Evolutionary conservation across 202 grass and related monocot genomes (phyloP), one percentile per base, ranked within the genome.

Genomic region (Miscanthus sacchariflorus): DNA sequence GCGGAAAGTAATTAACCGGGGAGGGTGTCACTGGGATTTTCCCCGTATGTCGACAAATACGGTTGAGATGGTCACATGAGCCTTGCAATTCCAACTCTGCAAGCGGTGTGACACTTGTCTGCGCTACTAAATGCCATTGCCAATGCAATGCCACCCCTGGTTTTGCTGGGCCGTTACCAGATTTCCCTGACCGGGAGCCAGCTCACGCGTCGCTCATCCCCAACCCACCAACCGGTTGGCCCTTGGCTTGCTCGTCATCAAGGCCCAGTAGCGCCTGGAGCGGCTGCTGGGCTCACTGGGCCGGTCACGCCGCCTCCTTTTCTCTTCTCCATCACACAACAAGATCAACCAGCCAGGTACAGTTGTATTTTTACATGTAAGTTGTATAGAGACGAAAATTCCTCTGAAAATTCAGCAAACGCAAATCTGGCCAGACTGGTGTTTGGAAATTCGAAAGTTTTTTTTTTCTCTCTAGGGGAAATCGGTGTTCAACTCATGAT

Each of bases 1-100:
- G 21, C 3, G 21, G 9, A 49, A 59, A 59, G 56, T 59, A 9
- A 59, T 59, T 59, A 59, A 59, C 56, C 7, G 56, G 56, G 18
- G 56, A 8, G 7, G 18, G 56, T 59, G 56, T 59, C 56, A 59
- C 19, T n/a, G 56, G 4, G 18, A 58, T 21, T 59, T 59, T 59
- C 7, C 56, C 58, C 58, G 58, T 76, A 9, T 76, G 27, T 35
- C 10, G 49, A 77, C 75, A 77, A 77, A 77, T 77, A 12, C 30
- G 30, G 49, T 58, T 58, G 75, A 0, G 49, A 35, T 9, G 15
- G 9, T 77, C 28, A 21, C 74, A 58, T 1, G 46, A 56, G 28
- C 9, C 49, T 56, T 10, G 74, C 49, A 25, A 12, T 12, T 12
- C 9, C 61, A 63, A 0, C 9, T n/a, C 0, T n/a, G 56, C 18